A percentile compares a stretch with the other conserved stretches of the same genome.
These are phyloP conservation scores for Saturnispora zaruensis DNA, from an alignment of 805 yeast genomes.

Conservation along the genomic window DNA sequence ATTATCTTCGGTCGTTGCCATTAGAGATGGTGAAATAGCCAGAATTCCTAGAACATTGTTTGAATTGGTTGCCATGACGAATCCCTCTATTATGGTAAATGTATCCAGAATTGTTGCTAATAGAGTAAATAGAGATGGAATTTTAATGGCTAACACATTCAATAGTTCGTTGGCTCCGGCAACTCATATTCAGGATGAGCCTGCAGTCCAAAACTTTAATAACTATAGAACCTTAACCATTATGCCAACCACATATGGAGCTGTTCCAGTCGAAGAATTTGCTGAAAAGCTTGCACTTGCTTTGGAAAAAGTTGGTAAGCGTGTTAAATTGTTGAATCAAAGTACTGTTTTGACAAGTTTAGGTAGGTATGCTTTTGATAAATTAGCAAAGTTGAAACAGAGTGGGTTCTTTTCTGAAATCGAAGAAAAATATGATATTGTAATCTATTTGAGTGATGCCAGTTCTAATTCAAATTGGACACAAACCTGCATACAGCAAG, in stretches of 20 bases:
- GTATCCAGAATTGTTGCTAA: conserved; percentile 82
- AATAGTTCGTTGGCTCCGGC: conserved; percentile 21
- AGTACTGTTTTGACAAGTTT: conserved; percentile 69
- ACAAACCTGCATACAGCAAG: conserved; percentile 84
- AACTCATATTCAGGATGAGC: conserved; percentile 26
- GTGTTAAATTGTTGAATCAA: conserved; percentile 75
- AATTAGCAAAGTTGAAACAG: conserved; percentile 72
- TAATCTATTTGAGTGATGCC: conserved; percentile 84
- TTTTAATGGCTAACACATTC: conserved; percentile 8
- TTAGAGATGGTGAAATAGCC: conserved; percentile 89
- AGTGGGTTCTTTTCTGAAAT: conserved; percentile 85
- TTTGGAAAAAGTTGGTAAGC: conserved; percentile 59
- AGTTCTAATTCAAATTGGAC: conserved; percentile 83
- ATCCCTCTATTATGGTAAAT: conserved; percentile 86
- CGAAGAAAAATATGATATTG: conserved; percentile 83
- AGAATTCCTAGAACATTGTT: conserved; percentile 85
- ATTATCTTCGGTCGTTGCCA: conserved; percentile 65
- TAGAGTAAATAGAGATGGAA: conserved; percentile 25
- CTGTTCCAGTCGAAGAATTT: conserved; percentile 76
- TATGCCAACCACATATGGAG: conserved; percentile 65
- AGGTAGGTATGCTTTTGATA: conserved; percentile 91
- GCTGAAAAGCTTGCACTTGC: conserved; percentile 68
- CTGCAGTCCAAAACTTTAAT: conserved; percentile 29
- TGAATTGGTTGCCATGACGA: conserved; percentile 72
- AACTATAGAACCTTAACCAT: conserved; percentile 78